Evolutionary conservation across 768 basidiomycete species (phyloP).

Genomic region (Leccinum subtestaceum): DNA sequence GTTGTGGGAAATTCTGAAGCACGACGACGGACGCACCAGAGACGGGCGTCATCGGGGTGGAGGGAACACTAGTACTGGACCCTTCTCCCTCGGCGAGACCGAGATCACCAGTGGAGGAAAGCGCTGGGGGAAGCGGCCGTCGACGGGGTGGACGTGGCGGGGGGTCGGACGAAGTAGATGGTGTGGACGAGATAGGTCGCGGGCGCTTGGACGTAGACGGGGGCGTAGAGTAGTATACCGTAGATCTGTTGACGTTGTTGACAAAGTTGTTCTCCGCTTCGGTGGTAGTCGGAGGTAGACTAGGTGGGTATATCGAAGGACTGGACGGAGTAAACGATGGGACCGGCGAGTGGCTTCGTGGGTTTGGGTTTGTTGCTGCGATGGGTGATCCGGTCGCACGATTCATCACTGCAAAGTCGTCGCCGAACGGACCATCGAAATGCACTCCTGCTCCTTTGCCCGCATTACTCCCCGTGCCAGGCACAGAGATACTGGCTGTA

Average conservation of each 20-base stretch:
- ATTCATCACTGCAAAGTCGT: constrained; percentile 9
- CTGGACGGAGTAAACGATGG: constrained; percentile 41
- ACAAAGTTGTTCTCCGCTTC: constrained; percentile 10
- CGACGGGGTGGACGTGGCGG: not conserved
- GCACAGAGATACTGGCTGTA: not conserved
- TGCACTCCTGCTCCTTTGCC: not conserved
- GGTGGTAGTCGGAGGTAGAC: constrained; percentile 32
- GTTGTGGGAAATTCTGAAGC: not conserved
- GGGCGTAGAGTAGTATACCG: not conserved
- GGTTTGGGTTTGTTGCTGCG: constrained; percentile 12
- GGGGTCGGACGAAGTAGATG: not conserved
- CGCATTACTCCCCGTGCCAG: not conserved
- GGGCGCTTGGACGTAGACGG: not conserved
- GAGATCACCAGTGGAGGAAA: not conserved
- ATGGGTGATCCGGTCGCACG: constrained; percentile 20
- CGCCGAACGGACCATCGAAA: not conserved
- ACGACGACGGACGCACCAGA: not conserved
- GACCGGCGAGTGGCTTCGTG: constrained; percentile 1
- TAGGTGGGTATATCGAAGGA: constrained; percentile 50
- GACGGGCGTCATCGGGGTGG: not conserved
- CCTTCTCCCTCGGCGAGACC: not conserved
- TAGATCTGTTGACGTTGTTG: constrained; percentile 17
- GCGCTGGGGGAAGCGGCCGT: not conserved
- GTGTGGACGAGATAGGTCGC: not conserved
- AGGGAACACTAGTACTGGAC: not conserved